phyloP scores from a whole-genome alignment of 345 rosid genomes.

The Clarkia xantiana region DNA sequence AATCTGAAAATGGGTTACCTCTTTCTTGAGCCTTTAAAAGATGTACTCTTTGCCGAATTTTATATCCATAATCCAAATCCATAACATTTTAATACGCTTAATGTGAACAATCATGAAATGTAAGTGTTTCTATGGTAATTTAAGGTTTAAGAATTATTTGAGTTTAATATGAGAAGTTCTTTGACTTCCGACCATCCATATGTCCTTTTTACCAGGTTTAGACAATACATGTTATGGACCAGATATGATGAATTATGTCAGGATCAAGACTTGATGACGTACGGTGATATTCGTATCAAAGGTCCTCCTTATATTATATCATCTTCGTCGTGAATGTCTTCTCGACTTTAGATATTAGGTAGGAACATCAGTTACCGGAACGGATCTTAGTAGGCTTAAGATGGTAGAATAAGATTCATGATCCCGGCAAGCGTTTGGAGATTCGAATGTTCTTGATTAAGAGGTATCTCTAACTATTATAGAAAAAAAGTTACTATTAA shows the following conservation, averaged over 20 bases:
- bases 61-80: conserved; percentile 73
- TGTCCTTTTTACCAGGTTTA: conserved; percentile 33
- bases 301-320: conserved; percentile 40
- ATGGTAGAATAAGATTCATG: too few species aligned
- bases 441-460: too few species aligned
- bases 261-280: conserved; percentile 61
- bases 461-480: too few species aligned
- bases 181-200: too few species aligned
- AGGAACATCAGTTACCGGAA: too few species aligned
- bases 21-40: conserved; percentile 59
- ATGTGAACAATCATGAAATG: conserved; percentile 69
- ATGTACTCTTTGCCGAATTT: conserved; percentile 68
- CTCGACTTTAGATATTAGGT: too few species aligned
- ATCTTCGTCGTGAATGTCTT: too few species aligned
- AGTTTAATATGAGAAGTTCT: too few species aligned
- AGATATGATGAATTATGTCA: conserved; percentile 76
- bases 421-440: too few species aligned
- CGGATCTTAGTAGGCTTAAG: too few species aligned
- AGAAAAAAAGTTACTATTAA: too few species aligned
- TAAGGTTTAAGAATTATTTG: too few species aligned
- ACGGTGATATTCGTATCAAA: conserved; percentile 80
- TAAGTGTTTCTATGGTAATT: conserved; percentile 3
- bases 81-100: conserved; percentile 43
- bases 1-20: conserved; percentile 44
- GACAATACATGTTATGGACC: conserved; percentile 91